Percentiles rank a stretch among this genome's conserved stretches.
phyloP scores from a whole-genome alignment of 768 basidiomycete genomes.

The Chalciporus piperatus region DNA sequence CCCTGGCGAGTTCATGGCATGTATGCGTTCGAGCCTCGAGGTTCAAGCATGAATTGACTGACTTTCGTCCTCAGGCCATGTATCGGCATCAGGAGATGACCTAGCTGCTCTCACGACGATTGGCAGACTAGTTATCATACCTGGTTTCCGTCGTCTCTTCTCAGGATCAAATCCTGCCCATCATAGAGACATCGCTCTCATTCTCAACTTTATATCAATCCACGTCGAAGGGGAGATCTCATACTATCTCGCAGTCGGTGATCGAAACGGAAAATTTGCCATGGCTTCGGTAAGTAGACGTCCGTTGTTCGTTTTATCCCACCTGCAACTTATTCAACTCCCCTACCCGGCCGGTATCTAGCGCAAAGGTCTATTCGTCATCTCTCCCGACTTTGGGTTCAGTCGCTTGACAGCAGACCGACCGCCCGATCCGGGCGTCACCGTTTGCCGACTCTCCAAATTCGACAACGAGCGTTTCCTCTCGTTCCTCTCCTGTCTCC shows the following conservation, averaged over 20 bases:
- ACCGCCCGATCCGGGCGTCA: constrained; percentile 32
- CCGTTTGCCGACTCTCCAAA: constrained; percentile 17
- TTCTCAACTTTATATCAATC: constrained; percentile 24
- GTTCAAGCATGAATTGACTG: neutral
- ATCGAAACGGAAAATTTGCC: constrained; percentile 37
- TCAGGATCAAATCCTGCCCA: constrained; percentile 32
- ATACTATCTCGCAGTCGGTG: constrained; percentile 48
- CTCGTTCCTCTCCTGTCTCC: constrained; percentile 46
- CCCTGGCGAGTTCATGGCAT: constrained; percentile 25
- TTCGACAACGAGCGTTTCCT: constrained; percentile 16
- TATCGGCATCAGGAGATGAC: constrained; percentile 46
- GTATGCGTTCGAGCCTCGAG: constrained; percentile 11
- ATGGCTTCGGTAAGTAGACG: constrained; percentile 42
- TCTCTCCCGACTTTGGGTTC: constrained; percentile 25
- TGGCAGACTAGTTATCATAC: constrained; percentile 27
- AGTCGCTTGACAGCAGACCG: constrained; percentile 25
- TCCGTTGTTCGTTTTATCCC: neutral
- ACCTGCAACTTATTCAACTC: neutral
- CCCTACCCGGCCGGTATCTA: neutral
- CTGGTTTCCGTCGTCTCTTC: constrained; percentile 26
- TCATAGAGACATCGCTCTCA: constrained; percentile 35
- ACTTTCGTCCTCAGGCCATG: constrained; percentile 33
- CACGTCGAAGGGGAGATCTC: constrained; percentile 26
- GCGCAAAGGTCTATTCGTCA: constrained; percentile 25
- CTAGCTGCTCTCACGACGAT: constrained; percentile 29